Percentiles rank a stretch among this genome's conserved stretches.
These are phyloP conservation scores for Gnaphalium uliginosum DNA, from an alignment of 129 eudicot genomes.

Conservation along the genomic window DNA sequence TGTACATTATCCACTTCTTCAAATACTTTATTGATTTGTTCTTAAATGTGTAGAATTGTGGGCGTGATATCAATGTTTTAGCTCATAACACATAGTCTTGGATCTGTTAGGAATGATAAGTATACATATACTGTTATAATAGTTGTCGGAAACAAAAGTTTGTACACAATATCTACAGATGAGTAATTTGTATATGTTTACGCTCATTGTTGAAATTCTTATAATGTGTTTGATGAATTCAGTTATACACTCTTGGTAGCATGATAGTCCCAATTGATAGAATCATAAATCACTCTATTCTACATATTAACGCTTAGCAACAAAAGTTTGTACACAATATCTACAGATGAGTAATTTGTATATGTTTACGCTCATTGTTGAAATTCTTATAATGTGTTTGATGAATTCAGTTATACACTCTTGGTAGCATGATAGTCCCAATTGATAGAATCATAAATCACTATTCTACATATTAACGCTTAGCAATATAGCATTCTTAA, in stretches of 20 bases:
- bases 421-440: not conserved
- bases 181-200: not conserved
- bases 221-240: conserved; percentile 1
- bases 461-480: not conserved
- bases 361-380: not conserved
- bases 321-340: not conserved
- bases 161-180: not conserved
- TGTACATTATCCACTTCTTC: conserved; percentile 1
- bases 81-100: not conserved
- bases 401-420: not conserved
- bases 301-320: not conserved
- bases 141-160: not conserved
- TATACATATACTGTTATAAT: not conserved
- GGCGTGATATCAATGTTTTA: not conserved
- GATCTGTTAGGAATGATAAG: not conserved
- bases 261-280: not conserved
- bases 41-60: not conserved
- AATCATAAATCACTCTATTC: not conserved
- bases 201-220: not conserved
- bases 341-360: not conserved
- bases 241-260: not conserved
- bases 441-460: not conserved
- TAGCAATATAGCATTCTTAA: not conserved
- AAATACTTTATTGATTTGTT: not conserved
- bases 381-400: conserved; percentile 2